Evolutionary conservation across 495 filamentous ascomycete species (phyloP), one percentile per base, ranked within the genome.

Genomic region (Hapsidospora chrysogenum): DNA sequence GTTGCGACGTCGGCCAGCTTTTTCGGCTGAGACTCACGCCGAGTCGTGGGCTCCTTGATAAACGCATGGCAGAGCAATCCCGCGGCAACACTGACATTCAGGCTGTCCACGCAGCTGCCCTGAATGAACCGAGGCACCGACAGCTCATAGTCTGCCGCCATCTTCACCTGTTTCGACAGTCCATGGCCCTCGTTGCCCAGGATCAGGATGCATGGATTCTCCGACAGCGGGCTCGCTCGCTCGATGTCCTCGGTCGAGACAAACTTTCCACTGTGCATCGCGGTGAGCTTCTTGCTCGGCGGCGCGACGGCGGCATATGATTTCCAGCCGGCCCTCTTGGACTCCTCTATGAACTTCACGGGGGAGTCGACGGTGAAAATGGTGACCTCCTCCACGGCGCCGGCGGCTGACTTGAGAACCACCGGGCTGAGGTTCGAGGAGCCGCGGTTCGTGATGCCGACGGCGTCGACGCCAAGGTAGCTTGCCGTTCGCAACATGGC

Each of bases 41-140:
- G n/a, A n/a, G n/a, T 8, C 3, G 31, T 1, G 17, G 41, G 36
- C 4, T 48, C 49, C 40, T 51, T 56, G 41, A 65, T 33, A 27
- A 66, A 66, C 9, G 67, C 66, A 42, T 75, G 66, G 54, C 76
- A 76, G 28, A 94, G 52, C 23, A 94, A 50, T 3, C 70, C 82
- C 3, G 77, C 72, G n/a, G 85, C 85, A 11, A 86, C 82, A 42
- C 78, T 78, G 3, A 92, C 85, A 49, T 93, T 92, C 46, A 94
- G 59, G 54, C 82, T 89, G 41, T 94, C 85, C 11, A 85, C 62
- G 10, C 56, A 62, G 14, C 37, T 41, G 5, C 52, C 41, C 8
- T 54, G 52, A 10, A 43, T 39, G 16, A 58, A 33, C 23, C 60
- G 61, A n/a, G 60, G 62, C 30, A 72, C 65, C 25, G 54, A 64